Percentiles rank a stretch among this genome's conserved stretches.
Conservation (phyloP, 106 monocot genomes). For the Acorus gramineus region DNA sequence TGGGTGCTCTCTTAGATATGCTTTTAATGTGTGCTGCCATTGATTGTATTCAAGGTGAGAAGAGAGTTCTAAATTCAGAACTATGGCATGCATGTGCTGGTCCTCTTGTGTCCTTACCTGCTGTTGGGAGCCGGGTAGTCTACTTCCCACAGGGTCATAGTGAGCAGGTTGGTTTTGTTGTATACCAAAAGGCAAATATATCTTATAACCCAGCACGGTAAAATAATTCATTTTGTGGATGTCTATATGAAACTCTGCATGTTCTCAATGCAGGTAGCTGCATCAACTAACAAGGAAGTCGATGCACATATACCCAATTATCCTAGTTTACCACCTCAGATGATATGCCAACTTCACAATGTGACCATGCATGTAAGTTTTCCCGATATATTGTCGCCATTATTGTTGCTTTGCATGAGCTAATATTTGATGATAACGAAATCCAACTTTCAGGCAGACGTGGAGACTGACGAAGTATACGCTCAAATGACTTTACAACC, state of each 20-base stretch:
- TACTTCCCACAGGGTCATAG: constrained; percentile 92
- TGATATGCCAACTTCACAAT: constrained; percentile 91
- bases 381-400: neutral
- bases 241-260: neutral
- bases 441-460: constrained; percentile 12
- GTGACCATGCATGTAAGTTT: constrained; percentile 87
- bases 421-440: neutral
- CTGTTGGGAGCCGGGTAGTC: constrained; percentile 73
- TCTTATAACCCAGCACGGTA: neutral
- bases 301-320: constrained; percentile 90
- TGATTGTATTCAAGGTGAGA: constrained; percentile 36
- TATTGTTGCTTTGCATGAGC: too few relatives aligned
- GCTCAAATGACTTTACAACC: constrained; percentile 21
- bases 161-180: constrained; percentile 51
- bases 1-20: too few relatives aligned
- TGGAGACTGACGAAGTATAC: constrained; percentile 20
- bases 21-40: neutral
- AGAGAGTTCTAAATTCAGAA: constrained; percentile 75
- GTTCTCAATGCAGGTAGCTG: constrained; percentile 49
- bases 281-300: constrained; percentile 84
- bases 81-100: constrained; percentile 96
- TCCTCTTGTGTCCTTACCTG: constrained; percentile 73
- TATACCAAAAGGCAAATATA: too few relatives aligned
- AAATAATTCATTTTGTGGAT: constrained; percentile 2
- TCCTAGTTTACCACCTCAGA: constrained; percentile 73